Conservation (phyloP, 768 basidiomycete species). For the Solioccasus polychromus region DNA sequence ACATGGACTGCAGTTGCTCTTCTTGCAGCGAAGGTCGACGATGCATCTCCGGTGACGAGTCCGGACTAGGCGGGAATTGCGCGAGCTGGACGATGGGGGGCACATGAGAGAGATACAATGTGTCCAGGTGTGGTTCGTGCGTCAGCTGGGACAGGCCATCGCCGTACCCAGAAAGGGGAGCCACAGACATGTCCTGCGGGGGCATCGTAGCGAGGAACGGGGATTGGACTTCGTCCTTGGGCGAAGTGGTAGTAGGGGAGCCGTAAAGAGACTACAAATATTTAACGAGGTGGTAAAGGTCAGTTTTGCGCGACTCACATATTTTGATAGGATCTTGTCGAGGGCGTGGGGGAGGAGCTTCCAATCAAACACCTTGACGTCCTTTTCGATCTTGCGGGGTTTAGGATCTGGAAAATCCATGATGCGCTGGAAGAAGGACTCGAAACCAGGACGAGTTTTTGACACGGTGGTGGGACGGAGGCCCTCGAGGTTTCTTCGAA, state of each 20-base stretch:
- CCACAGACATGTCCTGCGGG: slow-evolving; percentile 5
- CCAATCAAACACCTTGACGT: slow-evolving; percentile 88
- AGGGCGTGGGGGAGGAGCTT: slow-evolving; percentile 63
- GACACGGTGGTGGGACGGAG: slow-evolving; percentile 88
- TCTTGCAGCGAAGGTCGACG: slow-evolving; percentile 19
- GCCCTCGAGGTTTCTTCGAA: slow-evolving; percentile 90
- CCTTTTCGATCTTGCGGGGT: slow-evolving; percentile 96
- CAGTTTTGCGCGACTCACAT: slow-evolving; percentile 45
- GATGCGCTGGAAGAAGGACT: slow-evolving; percentile 90
- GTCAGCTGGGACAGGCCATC: slow-evolving; percentile 7
- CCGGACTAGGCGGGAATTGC: slow-evolving; percentile 15
- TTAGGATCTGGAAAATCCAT: slow-evolving; percentile 96
- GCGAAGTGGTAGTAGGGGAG: slow-evolving; percentile 31
- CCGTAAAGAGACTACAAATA: slow-evolving; percentile 52
- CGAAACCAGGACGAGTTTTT: slow-evolving; percentile 76
- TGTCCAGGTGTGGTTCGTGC: slow-evolving; percentile 15
- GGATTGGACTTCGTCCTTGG: slow-evolving; percentile 23
- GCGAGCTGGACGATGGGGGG: slow-evolving; percentile 18
- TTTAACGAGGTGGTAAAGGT: background rate
- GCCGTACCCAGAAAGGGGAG: slow-evolving; percentile 14
- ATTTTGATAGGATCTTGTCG: slow-evolving; percentile 82
- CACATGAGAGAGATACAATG: slow-evolving; percentile 18
- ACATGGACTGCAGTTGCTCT: slow-evolving; percentile 20
- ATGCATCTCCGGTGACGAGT: slow-evolving; percentile 11
- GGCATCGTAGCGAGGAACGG: slow-evolving; percentile 31